Percentiles rank a stretch among this genome's conserved stretches.
phyloP scores from a whole-genome alignment of 2,329 filamentous ascomycete genomes.

The Aspergillus nomiae region DNA sequence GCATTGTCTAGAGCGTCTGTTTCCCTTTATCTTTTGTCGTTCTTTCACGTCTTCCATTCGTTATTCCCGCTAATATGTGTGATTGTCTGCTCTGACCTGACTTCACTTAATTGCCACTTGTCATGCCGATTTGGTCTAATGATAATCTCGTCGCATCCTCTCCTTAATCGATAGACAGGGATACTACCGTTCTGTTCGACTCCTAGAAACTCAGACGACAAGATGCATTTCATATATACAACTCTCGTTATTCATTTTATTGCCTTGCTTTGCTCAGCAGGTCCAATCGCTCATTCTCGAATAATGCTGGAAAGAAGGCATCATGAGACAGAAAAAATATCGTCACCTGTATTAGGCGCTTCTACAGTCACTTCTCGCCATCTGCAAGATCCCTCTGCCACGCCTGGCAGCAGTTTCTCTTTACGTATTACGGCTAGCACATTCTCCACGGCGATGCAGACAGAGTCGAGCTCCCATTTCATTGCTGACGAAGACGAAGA shows the following conservation, averaged over 20 bases:
- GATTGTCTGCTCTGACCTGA: conserved; percentile 1
- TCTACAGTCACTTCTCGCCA: neutral
- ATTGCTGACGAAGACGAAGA: neutral
- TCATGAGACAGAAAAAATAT: neutral
- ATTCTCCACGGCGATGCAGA: neutral
- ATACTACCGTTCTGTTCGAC: neutral
- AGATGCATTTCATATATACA: conserved; percentile 7
- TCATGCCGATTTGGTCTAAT: neutral
- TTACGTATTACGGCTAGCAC: neutral
- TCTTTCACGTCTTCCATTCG: conserved; percentile 5
- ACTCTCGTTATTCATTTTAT: conserved; percentile 12
- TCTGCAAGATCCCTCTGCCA: neutral
- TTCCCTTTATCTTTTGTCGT: neutral
- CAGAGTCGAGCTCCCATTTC: neutral
- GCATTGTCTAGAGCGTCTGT: neutral
- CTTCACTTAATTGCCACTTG: neutral
- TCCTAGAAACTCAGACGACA: neutral
- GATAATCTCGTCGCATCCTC: neutral
- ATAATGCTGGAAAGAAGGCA: conserved; percentile 7
- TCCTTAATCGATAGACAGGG: conserved; percentile 5
- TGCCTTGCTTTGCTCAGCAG: conserved; percentile 17
- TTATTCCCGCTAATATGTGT: neutral
- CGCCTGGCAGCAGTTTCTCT: neutral
- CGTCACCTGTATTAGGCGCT: neutral
- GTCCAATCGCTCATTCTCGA: conserved; percentile 28